Percentiles rank a stretch among this genome's conserved stretches.
Conservation (phyloP, 2,329 filamentous ascomycete genomes). For the Aspergillaceae sp. region DNA sequence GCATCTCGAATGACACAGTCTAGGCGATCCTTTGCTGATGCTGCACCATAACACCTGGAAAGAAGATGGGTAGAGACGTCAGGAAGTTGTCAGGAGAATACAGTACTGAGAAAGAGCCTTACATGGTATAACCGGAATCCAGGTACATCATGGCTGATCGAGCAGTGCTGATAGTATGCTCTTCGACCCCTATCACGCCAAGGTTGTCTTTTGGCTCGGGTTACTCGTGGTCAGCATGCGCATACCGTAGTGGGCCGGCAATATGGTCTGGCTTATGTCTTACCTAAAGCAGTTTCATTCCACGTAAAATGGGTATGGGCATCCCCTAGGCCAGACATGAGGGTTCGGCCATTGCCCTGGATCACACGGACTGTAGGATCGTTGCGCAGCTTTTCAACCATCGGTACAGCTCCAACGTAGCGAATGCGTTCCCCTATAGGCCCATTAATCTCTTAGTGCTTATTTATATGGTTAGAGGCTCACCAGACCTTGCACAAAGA, state of each 20-base stretch:
- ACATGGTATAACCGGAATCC: constrained; percentile 41
- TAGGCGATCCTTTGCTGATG: constrained; percentile 39
- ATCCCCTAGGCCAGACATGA: constrained; percentile 45
- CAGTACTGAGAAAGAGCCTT: too few relatives aligned
- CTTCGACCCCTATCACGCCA: constrained; percentile 38
- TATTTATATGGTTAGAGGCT: not conserved
- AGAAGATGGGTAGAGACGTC: not conserved
- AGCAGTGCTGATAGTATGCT: constrained; percentile 41
- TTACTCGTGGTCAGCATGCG: not conserved
- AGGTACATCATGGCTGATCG: constrained; percentile 38
- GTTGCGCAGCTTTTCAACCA: constrained; percentile 17
- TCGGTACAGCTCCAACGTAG: constrained; percentile 26
- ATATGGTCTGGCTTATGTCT: not conserved
- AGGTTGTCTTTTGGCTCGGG: constrained; percentile 18
- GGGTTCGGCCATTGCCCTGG: constrained; percentile 35
- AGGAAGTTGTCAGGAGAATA: not conserved
- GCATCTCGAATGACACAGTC: constrained; percentile 42
- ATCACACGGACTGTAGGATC: constrained; percentile 30
- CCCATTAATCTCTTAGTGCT: too few relatives aligned
- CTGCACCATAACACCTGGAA: constrained; percentile 37
- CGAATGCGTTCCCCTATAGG: constrained; percentile 19
- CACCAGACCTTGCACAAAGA: constrained; percentile 28
- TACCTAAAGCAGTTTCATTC: constrained; percentile 37
- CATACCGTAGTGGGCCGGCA: too few relatives aligned
- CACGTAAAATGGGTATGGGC: constrained; percentile 44